Conservation (phyloP, 768 basidiomycete genomes). For the Cytidiella melzeri region DNA sequence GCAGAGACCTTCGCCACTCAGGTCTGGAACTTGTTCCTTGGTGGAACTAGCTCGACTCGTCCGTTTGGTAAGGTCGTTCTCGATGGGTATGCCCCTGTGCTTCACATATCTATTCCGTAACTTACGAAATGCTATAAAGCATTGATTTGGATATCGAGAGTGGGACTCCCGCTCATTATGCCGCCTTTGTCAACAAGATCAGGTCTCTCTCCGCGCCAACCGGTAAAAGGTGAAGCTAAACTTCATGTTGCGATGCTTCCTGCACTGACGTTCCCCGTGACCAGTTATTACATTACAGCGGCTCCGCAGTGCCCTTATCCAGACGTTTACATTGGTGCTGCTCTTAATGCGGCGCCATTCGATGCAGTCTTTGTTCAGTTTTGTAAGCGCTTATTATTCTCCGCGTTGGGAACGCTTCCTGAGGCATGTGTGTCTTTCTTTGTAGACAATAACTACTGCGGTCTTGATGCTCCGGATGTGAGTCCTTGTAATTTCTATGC, state of each 20-base stretch:
- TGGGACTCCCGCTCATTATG: slow-evolving; percentile 32
- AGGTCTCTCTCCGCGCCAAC: slow-evolving; percentile 41
- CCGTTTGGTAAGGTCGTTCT: slow-evolving; percentile 69
- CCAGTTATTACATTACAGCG: slow-evolving; percentile 59
- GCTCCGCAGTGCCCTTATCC: slow-evolving; percentile 71
- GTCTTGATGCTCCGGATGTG: slow-evolving; percentile 47
- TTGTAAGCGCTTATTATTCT: slow-evolving; percentile 32
- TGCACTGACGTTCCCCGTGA: background rate
- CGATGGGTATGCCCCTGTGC: slow-evolving; percentile 46
- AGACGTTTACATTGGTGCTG: slow-evolving; percentile 51
- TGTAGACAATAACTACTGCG: slow-evolving; percentile 55
- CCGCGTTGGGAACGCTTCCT: slow-evolving; percentile 4
- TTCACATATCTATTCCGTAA: background rate
- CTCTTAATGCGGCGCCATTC: slow-evolving; percentile 56
- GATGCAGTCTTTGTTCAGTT: slow-evolving; percentile 76
- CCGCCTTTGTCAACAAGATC: slow-evolving; percentile 42
- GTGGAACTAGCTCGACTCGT: slow-evolving; percentile 51
- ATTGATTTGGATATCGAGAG: slow-evolving; percentile 73
- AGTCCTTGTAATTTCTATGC: slow-evolving; percentile 32
- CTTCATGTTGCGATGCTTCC: background rate
- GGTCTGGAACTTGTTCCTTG: slow-evolving; percentile 70
- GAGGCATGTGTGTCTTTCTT: background rate
- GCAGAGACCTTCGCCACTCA: slow-evolving; percentile 58
- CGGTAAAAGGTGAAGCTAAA: slow-evolving; percentile 40
- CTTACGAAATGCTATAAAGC: slow-evolving; percentile 11